Evolutionary conservation across 495 filamentous ascomycete genomes (phyloP).

Genomic region (Penicillium salamii): DNA sequence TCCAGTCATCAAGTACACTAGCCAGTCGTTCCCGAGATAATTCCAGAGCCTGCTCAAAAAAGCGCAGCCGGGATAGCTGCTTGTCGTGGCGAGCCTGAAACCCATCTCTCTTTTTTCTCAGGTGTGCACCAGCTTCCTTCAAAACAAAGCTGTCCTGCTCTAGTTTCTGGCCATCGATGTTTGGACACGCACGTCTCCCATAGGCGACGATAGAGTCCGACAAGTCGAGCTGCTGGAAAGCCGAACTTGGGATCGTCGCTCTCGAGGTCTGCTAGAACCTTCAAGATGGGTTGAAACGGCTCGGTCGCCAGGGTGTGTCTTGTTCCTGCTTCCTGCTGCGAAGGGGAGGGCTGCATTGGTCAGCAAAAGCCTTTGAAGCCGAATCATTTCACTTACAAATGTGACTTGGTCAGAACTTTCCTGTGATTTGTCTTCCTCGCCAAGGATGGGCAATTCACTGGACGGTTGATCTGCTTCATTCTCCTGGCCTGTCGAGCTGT

Average conservation of each 20-base stretch:
- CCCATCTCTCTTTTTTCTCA: slow-evolving; percentile 4
- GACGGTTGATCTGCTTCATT: not conserved
- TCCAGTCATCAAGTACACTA: slow-evolving; percentile 3
- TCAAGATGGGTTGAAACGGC: not conserved
- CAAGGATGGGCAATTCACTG: not conserved
- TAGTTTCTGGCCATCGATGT: not conserved
- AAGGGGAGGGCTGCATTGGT: not conserved
- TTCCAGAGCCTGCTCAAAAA: slow-evolving; percentile 6
- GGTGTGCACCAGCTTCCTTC: slow-evolving; percentile 1
- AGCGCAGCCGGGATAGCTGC: slow-evolving; percentile 7
- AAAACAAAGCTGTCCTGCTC: not conserved
- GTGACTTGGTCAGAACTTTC: not conserved
- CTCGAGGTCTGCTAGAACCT: slow-evolving; percentile 1
- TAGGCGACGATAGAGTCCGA: slow-evolving; percentile 1
- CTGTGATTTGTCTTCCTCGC: not conserved
- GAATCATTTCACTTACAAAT: slow-evolving; percentile 1
- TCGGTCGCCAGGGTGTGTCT: not conserved
- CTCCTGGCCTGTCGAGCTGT: not conserved
- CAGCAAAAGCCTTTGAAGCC: not conserved
- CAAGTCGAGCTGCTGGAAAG: slow-evolving; percentile 1
- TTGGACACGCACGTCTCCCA: slow-evolving; percentile 1
- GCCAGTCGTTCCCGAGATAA: slow-evolving; percentile 2
- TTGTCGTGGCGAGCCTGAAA: slow-evolving; percentile 7
- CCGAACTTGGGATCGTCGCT: slow-evolving; percentile 2
- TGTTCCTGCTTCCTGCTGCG: slow-evolving; percentile 1